Percentiles rank a stretch among this genome's conserved stretches.
These are phyloP conservation scores for Tuber calosporum DNA, from an alignment of 495 filamentous ascomycete species.

Conservation along the genomic window DNA sequence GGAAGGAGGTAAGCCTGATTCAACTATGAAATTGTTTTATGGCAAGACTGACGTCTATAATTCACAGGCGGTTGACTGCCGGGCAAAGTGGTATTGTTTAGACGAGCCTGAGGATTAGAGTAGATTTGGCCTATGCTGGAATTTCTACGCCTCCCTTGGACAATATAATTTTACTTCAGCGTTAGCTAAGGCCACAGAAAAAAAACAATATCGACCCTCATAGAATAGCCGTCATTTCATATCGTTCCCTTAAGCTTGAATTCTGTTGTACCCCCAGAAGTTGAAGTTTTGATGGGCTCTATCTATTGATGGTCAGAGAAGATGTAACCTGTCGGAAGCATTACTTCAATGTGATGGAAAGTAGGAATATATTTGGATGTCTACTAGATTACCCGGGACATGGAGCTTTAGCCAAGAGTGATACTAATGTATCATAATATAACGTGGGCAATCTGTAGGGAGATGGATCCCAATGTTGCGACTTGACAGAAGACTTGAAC, in stretches of 20 bases:
- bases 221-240: background rate
- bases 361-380: no score
- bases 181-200: background rate
- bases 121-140: background rate
- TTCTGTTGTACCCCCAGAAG: background rate
- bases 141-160: background rate
- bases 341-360: no score
- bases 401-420: no score
- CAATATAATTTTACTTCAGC: background rate
- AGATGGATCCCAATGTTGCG: no score
- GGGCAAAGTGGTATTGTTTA: slow-evolving; percentile 59
- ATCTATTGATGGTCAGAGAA: background rate
- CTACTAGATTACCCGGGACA: no score
- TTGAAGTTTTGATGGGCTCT: background rate
- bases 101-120: slow-evolving; percentile 53
- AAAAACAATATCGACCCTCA: background rate
- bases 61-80: slow-evolving; percentile 56
- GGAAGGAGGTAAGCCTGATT: slow-evolving; percentile 46
- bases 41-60: slow-evolving; percentile 5
- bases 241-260: background rate
- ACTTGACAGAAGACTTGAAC: no score
- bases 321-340: no score
- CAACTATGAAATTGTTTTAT: background rate
- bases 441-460: no score
- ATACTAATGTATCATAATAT: no score